Base-by-base conservation (phyloP, 2,329 filamentous ascomycete species). In the Diaporthe velutina region DNA sequence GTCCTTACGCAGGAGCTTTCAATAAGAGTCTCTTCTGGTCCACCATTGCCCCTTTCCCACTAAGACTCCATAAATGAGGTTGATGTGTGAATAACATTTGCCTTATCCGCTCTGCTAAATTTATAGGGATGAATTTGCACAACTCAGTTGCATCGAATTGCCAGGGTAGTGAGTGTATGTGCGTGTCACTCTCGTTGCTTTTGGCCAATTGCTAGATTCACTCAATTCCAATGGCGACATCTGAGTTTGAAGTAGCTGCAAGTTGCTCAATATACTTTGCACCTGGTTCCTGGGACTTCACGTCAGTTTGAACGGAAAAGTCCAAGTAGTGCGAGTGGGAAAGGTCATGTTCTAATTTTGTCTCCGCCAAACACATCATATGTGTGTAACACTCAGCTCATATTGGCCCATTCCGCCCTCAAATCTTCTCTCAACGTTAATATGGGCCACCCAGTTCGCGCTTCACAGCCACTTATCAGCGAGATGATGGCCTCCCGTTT, bases 371-470 rank as follows among this genome's bases (percentile, higher is more conserved):
- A 10, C 54, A 17, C 8, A 30, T 22, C n/a, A n/a, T n/a, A n/a
- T 12, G 13, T 55, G 52, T 28, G 19, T n/a, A 35, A 35, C 15
- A 15, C 33, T 71, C 50, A 73, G 28, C 68, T 58, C 35, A 66
- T 40, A 38, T 76, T 79, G 12, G 78, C 77, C 81, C 81, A 83
- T 66, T 82, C 81, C 1, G 76, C 78, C 57, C 77, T 75, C 40
- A 83, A 73, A 30, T 83, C 82, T 22, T 80, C 79, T 30, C 78
- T 75, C 48, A 82, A 73, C 22, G 78, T 77, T 2, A 73, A 74
- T 68, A 84, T 83, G 0, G 85, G 84, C 85, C 85, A 86, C 28
- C 83, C 84, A 2, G 83, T 85, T 66, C 83, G 77, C 30, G 77
- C 78, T 55, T 84, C 82, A 75, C 84, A 84, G 38, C 80, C 77